Evolutionary conservation across 176 grass and related monocot genomes (phyloP).

Genomic region (Sorghum bicolor): DNA sequence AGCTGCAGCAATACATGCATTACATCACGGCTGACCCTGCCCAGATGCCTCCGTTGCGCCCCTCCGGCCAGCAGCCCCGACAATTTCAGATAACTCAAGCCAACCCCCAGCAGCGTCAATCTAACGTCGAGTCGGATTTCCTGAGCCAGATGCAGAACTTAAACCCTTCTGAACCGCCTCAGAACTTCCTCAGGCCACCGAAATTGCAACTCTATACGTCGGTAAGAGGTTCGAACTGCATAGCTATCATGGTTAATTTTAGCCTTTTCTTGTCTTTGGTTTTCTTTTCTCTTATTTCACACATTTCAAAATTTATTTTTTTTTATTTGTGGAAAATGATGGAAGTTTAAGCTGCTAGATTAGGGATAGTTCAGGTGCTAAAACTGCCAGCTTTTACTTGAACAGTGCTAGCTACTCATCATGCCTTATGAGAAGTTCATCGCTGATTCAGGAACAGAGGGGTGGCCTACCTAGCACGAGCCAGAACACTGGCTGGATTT

Average conservation of each 20-base stretch:
- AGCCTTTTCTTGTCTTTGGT: background rate
- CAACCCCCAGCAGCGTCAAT: constrained; percentile 23
- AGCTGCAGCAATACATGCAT: constrained; percentile 68
- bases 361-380: background rate
- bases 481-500: constrained; percentile 35
- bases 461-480: constrained; percentile 38
- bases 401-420: background rate
- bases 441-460: constrained; percentile 47
- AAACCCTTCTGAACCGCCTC: constrained; percentile 37
- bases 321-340: background rate
- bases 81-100: constrained; percentile 50
- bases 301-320: background rate
- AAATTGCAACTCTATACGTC: constrained; percentile 41
- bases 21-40: constrained; percentile 37
- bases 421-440: background rate
- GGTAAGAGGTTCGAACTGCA: constrained; percentile 5
- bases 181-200: constrained; percentile 53
- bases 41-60: constrained; percentile 32
- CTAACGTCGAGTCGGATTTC: constrained; percentile 50
- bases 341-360: background rate
- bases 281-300: background rate
- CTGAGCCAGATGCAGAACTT: constrained; percentile 59
- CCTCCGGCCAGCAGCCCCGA: constrained; percentile 30
- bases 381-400: background rate
- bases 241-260: background rate